phyloP scores from a whole-genome alignment of 2,329 filamentous ascomycete species.

The Setomelanomma holmii region DNA sequence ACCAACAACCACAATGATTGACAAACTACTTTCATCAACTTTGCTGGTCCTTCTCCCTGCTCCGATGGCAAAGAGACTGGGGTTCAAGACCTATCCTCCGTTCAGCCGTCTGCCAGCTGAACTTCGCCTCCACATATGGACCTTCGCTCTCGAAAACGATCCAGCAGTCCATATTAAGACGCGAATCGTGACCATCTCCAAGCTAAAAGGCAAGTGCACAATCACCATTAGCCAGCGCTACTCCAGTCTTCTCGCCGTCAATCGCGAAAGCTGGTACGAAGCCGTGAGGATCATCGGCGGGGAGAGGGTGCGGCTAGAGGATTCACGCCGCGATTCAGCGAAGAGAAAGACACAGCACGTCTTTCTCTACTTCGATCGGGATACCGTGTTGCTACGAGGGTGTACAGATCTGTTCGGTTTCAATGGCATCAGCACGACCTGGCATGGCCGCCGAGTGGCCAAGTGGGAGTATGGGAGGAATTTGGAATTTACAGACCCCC shows the following conservation, averaged over 20 bases:
- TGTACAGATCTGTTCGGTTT: neutral
- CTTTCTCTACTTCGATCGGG: neutral
- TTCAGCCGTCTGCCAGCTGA: neutral
- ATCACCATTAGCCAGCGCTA: conserved; percentile 1
- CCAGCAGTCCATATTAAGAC: neutral
- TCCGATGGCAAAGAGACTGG: neutral
- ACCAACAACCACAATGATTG: neutral
- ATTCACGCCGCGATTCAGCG: neutral
- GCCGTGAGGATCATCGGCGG: conserved; percentile 2
- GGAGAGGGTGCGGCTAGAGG: neutral
- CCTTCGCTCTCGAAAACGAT: neutral
- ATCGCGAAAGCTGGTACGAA: conserved; percentile 13
- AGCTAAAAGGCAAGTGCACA: neutral
- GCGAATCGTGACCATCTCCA: neutral
- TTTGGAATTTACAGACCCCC: neutral
- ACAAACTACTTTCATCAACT: neutral
- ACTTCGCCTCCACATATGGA: neutral
- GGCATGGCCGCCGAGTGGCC: neutral
- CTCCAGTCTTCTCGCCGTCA: conserved; percentile 11
- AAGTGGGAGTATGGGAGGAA: neutral
- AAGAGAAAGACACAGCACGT: neutral
- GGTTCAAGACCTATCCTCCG: neutral
- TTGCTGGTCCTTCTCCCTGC: neutral
- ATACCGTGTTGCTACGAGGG: neutral
- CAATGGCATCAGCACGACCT: neutral